These are phyloP conservation scores for Paecilomyces niveus DNA, from an alignment of 2,329 filamentous ascomycete genomes.

Conservation along the genomic window DNA sequence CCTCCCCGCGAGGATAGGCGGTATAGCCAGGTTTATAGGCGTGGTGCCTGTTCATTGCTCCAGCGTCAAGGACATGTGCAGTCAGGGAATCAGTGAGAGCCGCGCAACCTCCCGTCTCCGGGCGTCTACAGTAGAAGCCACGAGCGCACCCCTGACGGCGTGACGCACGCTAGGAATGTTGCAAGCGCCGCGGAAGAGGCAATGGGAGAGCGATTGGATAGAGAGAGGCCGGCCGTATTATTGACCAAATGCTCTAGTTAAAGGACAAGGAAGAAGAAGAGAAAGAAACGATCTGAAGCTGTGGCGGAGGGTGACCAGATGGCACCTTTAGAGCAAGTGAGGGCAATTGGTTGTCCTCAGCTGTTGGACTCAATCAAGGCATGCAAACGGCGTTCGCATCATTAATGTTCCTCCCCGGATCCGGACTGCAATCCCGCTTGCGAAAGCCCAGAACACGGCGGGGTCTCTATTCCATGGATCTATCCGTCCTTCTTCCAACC, in stretches of 20 bases:
- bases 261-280: conserved; percentile 1
- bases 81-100: conserved; percentile 1
- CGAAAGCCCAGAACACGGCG: neutral
- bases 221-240: neutral
- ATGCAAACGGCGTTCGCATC: neutral
- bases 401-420: conserved; percentile 1
- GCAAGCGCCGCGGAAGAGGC: neutral
- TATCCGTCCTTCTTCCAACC: too few relatives aligned
- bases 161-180: neutral
- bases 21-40: conserved; percentile 71
- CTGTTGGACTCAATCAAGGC: neutral
- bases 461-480: neutral
- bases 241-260: neutral
- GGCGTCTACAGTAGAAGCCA: conserved; percentile 3
- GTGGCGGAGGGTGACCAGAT: neutral
- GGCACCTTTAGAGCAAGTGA: neutral
- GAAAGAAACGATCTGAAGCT: conserved; percentile 1
- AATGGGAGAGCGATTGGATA: neutral
- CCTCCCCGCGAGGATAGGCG: conserved; percentile 62
- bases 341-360: neutral
- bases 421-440: neutral
- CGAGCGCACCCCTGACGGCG: conserved; percentile 5
- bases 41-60: conserved; percentile 80
- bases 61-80: conserved; percentile 24
- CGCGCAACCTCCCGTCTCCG: conserved; percentile 3